Percentiles rank a stretch among this genome's conserved stretches.
phyloP scores from a whole-genome alignment of 345 rosid genomes.

The Isatis tinctoria region DNA sequence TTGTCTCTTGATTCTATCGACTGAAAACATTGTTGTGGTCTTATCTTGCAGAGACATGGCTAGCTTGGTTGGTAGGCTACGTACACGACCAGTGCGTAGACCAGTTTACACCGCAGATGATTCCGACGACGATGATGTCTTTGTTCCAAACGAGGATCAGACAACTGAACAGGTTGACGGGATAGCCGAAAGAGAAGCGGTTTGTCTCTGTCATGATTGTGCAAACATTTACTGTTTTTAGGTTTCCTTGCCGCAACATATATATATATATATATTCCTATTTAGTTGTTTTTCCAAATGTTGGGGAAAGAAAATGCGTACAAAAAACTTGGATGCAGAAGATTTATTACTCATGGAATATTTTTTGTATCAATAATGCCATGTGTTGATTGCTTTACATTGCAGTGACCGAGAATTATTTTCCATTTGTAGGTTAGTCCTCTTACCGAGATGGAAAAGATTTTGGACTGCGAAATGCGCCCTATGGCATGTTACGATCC shows the following conservation, averaged over 20 bases:
- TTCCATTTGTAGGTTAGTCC: constrained; percentile 65
- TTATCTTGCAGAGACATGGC: constrained; percentile 66
- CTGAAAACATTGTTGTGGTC: not conserved
- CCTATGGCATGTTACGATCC: constrained; percentile 52
- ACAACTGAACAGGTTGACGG: constrained; percentile 45
- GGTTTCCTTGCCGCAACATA: not conserved
- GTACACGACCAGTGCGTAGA: constrained; percentile 60
- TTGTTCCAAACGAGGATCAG: constrained; percentile 38
- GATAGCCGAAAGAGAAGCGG: constrained; percentile 54
- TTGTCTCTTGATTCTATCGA: not conserved
- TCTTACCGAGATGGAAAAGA: constrained; percentile 59
- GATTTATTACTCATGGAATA: constrained; percentile 16
- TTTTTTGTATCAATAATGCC: not conserved
- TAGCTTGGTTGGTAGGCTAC: constrained; percentile 69
- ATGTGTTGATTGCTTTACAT: not conserved
- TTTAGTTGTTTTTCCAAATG: not conserved
- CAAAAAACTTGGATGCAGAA: constrained; percentile 54
- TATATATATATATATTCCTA: too few species aligned
- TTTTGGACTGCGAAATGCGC: constrained; percentile 76
- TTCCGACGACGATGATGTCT: constrained; percentile 56
- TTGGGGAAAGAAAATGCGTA: constrained; percentile 35
- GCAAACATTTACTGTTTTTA: constrained; percentile 1
- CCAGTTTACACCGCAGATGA: constrained; percentile 60
- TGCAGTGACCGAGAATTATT: constrained; percentile 7
- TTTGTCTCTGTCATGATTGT: constrained; percentile 36